Evolutionary conservation across 495 filamentous ascomycete species (phyloP).

Genomic region (Aspergillus carlsbadensis): DNA sequence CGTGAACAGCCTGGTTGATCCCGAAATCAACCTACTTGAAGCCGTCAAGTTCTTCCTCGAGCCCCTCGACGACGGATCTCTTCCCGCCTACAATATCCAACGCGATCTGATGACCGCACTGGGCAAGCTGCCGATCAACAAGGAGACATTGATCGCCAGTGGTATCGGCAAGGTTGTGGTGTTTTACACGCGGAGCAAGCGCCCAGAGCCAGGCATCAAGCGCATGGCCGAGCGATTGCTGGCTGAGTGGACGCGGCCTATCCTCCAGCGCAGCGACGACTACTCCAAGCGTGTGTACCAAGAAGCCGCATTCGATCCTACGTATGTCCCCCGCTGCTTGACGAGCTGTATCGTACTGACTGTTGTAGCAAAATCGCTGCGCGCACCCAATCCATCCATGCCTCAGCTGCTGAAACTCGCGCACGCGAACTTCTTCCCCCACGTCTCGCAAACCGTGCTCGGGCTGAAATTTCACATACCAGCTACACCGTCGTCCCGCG

Average conservation of each 20-base stretch:
- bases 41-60: constrained; percentile 97
- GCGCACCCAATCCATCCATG: constrained; percentile 47
- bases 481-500: constrained; percentile 81
- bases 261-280: constrained; percentile 88
- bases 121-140: constrained; percentile 77
- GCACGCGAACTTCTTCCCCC: constrained; percentile 70
- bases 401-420: constrained; percentile 61
- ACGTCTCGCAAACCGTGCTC: constrained; percentile 67
- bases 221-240: constrained; percentile 86
- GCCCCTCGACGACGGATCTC: constrained; percentile 84
- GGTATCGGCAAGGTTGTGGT: constrained; percentile 94
- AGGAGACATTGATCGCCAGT: constrained; percentile 82
- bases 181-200: constrained; percentile 95
- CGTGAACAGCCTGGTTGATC: constrained; percentile 82
- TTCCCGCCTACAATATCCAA: constrained; percentile 97
- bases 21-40: constrained; percentile 91
- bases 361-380: constrained; percentile 46
- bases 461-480: constrained; percentile 64
- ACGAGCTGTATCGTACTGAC: not conserved
- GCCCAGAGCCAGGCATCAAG: constrained; percentile 82
- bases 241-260: constrained; percentile 95
- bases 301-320: constrained; percentile 57
- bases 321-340: constrained; percentile 32
- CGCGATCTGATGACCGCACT: constrained; percentile 85
- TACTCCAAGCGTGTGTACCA: constrained; percentile 74